Conservation (phyloP, 2,329 filamentous ascomycete species). For the Sporothrix pseudoabietina region DNA sequence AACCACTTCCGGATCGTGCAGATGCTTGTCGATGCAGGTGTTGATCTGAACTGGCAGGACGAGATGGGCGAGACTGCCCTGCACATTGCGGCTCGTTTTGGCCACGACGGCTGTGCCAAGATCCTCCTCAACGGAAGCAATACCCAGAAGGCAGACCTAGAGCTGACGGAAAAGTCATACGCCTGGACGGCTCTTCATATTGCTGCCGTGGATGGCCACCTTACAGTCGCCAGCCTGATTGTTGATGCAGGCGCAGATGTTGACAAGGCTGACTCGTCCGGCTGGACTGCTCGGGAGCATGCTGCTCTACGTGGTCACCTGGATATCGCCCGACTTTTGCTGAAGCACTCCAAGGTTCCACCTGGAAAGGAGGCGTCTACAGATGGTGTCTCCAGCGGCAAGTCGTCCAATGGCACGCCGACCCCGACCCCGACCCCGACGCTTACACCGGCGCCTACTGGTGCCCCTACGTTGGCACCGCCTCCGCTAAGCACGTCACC, state of each 20-base stretch:
- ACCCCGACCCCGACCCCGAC: neutral
- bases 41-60: slow-evolving; percentile 93
- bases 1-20: slow-evolving; percentile 84
- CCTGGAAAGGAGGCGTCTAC: slow-evolving; percentile 38
- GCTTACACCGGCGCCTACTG: neutral
- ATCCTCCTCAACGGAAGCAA: slow-evolving; percentile 71
- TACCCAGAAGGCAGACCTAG: slow-evolving; percentile 64
- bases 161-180: slow-evolving; percentile 75
- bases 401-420: neutral
- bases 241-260: slow-evolving; percentile 77
- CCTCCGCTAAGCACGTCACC: slow-evolving; percentile 49
- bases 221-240: slow-evolving; percentile 73
- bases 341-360: slow-evolving; percentile 50
- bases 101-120: slow-evolving; percentile 76
- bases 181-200: slow-evolving; percentile 96
- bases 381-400: slow-evolving; percentile 30
- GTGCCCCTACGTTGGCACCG: slow-evolving; percentile 33
- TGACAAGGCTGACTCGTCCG: slow-evolving; percentile 76
- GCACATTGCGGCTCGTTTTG: slow-evolving; percentile 87
- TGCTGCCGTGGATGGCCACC: slow-evolving; percentile 84
- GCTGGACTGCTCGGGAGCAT: slow-evolving; percentile 93
- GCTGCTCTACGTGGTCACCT: slow-evolving; percentile 88
- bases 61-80: slow-evolving; percentile 87
- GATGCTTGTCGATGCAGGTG: slow-evolving; percentile 83
- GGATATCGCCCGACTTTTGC: slow-evolving; percentile 71